Evolutionary conservation across 148 eudicot species (phyloP).

Genomic region (Cornus suecica): DNA sequence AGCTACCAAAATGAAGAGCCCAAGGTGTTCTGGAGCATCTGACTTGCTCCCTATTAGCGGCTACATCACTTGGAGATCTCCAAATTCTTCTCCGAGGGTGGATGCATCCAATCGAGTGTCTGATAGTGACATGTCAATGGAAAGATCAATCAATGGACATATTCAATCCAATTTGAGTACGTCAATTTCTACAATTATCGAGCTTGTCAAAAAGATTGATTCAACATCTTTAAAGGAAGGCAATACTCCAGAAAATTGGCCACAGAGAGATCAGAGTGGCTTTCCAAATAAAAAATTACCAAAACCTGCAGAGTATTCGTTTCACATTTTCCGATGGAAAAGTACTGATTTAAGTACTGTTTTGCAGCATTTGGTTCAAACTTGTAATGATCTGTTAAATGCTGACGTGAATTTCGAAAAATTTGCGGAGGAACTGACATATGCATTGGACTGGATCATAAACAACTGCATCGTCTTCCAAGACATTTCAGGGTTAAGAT

Average conservation of each 20-base stretch:
- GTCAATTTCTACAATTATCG: conserved; percentile 20
- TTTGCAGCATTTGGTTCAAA: conserved; percentile 17
- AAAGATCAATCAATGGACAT: conserved; percentile 4
- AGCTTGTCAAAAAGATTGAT: conserved; percentile 18
- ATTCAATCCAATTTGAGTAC: conserved; percentile 3
- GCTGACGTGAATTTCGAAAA: conserved; percentile 22
- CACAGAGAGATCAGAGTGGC: neutral
- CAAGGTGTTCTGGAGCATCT: conserved; percentile 17
- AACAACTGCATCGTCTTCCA: conserved; percentile 15
- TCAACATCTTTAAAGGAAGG: neutral
- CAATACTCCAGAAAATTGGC: neutral
- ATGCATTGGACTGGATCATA: conserved; percentile 25
- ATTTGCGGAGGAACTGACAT: conserved; percentile 16
- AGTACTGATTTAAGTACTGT: conserved; percentile 17
- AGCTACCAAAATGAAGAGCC: conserved; percentile 1
- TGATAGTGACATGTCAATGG: conserved; percentile 3
- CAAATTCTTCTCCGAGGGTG: conserved; percentile 26
- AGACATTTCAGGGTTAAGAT: conserved; percentile 25
- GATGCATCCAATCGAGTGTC: conserved; percentile 10
- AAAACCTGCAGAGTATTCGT: conserved; percentile 3
- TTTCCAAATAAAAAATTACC: neutral
- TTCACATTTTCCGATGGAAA: conserved; percentile 28
- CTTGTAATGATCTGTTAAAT: conserved; percentile 20
- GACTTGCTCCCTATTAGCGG: conserved; percentile 42
- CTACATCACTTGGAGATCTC: conserved; percentile 60